Conservation (phyloP, 2,329 filamentous ascomycete genomes). For the Alternaria dauci region DNA sequence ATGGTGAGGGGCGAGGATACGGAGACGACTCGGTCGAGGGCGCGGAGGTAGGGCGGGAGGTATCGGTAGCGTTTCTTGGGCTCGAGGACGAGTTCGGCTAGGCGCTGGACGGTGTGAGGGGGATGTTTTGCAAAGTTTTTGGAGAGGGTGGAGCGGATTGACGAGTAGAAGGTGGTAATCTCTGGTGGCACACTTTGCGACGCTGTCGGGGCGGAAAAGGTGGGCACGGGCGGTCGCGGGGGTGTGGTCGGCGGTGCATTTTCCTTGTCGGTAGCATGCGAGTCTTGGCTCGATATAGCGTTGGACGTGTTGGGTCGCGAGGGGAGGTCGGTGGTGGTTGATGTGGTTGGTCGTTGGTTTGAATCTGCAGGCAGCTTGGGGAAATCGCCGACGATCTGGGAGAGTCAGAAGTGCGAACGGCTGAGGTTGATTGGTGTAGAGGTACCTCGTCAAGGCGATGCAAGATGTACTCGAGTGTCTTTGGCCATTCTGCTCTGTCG, state of each 20-base stretch:
- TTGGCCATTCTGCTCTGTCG: constrained; percentile 73
- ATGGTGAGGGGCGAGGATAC: constrained; percentile 83
- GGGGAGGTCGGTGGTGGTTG: constrained; percentile 41
- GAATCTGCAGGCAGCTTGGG: constrained; percentile 65
- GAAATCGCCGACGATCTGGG: constrained; percentile 79
- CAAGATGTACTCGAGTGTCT: constrained; percentile 70
- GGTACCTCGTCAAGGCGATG: constrained; percentile 71
- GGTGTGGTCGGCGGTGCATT: constrained; percentile 63
- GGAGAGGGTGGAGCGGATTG: constrained; percentile 62
- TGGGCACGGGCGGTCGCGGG: constrained; percentile 53
- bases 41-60: constrained; percentile 85
- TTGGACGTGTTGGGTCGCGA: constrained; percentile 30
- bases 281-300: constrained; percentile 48
- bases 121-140: constrained; percentile 76
- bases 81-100: constrained; percentile 82
- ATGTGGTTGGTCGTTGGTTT: constrained; percentile 54
- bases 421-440: constrained; percentile 2
- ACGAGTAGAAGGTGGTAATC: constrained; percentile 42
- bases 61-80: constrained; percentile 83
- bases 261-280: constrained; percentile 73
- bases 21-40: constrained; percentile 87
- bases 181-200: constrained; percentile 40
- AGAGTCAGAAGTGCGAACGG: background rate
- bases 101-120: constrained; percentile 90
- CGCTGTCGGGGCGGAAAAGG: constrained; percentile 51